These are phyloP conservation scores for Exophiala sideris DNA, from an alignment of 2,329 filamentous ascomycete species.

Conservation along the genomic window DNA sequence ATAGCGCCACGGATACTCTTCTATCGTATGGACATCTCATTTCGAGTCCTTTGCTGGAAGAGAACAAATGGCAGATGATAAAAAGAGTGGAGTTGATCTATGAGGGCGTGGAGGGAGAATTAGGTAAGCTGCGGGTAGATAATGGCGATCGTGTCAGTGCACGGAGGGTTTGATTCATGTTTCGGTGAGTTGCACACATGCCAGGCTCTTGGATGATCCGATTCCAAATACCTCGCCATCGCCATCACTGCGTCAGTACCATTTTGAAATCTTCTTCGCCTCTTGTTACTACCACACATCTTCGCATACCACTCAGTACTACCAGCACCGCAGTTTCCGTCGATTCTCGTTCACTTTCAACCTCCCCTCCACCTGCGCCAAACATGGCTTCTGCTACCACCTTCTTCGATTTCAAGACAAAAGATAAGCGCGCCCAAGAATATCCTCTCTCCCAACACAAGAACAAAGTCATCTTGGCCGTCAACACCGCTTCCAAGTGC, in stretches of 20 bases:
- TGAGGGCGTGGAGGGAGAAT: no score
- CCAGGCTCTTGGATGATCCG: neutral
- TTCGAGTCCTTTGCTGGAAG: no score
- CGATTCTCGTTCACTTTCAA: neutral
- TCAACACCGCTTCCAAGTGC: conserved; percentile 98
- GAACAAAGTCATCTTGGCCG: conserved; percentile 90
- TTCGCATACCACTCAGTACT: neutral
- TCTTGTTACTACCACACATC: neutral
- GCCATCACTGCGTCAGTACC: neutral
- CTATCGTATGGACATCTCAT: no score
- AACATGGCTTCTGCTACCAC: conserved; percentile 65
- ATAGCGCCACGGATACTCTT: no score
- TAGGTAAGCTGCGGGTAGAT: no score
- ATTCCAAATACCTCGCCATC: conserved; percentile 4
- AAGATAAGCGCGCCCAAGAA: conserved; percentile 73
- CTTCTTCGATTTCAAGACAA: conserved; percentile 82
- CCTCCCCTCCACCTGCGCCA: neutral
- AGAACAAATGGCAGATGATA: no score
- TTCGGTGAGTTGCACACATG: neutral
- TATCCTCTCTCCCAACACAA: conserved; percentile 69
- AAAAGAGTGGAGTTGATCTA: no score
- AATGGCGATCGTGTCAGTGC: no score
- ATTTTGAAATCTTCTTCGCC: neutral
- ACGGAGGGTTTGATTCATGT: neutral
- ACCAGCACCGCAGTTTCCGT: neutral